Evolutionary conservation across 2,329 filamentous ascomycete genomes (phyloP).

Genomic region (Trichoderma lentiforme): DNA sequence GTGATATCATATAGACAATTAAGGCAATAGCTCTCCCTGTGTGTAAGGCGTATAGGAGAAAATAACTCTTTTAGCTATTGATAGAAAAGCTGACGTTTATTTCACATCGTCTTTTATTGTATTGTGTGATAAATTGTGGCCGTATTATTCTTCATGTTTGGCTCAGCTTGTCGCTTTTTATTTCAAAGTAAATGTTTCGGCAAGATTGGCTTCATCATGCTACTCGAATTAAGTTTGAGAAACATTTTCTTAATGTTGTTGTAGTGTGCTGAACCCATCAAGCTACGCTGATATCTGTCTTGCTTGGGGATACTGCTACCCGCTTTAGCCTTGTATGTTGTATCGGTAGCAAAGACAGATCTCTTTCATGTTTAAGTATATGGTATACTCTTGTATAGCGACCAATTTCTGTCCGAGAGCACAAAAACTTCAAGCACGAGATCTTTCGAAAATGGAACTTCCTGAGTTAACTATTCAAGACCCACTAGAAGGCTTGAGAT

Average conservation of each 20-base stretch:
- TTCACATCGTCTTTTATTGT: background rate
- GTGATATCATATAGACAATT: background rate
- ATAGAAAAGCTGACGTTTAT: background rate
- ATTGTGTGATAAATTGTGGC: rapidly evolving
- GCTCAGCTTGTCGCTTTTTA: background rate
- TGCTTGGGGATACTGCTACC: background rate
- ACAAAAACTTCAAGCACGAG: background rate
- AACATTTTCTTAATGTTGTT: background rate
- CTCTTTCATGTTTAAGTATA: background rate
- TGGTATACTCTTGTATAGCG: background rate
- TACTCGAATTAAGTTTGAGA: background rate
- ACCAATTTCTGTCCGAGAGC: background rate
- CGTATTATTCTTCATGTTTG: background rate
- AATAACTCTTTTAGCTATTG: background rate
- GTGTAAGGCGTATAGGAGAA: background rate
- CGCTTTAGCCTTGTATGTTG: background rate
- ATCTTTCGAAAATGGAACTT: background rate
- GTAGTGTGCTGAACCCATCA: background rate
- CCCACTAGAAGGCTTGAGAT: background rate
- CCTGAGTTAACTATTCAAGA: background rate
- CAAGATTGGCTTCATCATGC: background rate
- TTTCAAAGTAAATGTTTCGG: rapidly evolving
- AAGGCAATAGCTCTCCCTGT: background rate
- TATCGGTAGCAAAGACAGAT: background rate
- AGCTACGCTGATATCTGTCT: background rate